These are phyloP conservation scores for Mucor sp. DNA, from an alignment of 371 early-diverging fungal species.

Conservation along the genomic window DNA sequence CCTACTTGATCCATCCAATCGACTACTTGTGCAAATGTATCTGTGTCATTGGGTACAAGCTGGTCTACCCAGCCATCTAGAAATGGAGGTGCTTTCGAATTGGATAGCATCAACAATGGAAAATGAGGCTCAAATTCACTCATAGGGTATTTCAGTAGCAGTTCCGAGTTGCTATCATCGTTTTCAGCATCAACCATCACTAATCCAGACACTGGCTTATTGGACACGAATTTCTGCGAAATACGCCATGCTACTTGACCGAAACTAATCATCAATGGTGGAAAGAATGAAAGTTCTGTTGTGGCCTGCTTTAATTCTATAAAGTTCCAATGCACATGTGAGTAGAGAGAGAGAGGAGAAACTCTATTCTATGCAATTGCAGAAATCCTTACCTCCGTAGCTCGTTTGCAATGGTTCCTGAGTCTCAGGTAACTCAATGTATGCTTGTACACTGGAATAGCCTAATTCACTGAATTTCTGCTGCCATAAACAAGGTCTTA, in stretches of 20 bases:
- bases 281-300: constrained; percentile 35
- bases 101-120: constrained; percentile 23
- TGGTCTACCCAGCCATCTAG: constrained; percentile 34
- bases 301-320: constrained; percentile 28
- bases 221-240: constrained; percentile 42
- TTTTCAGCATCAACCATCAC: constrained; percentile 15
- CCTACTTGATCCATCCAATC: constrained; percentile 38
- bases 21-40: constrained; percentile 11
- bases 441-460: constrained; percentile 15
- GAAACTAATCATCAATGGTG: constrained; percentile 40
- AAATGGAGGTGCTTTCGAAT: constrained; percentile 20
- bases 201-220: constrained; percentile 44
- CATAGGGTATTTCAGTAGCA: constrained; percentile 7
- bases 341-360: not conserved
- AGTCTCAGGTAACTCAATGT: constrained; percentile 6
- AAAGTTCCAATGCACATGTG: no score
- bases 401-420: constrained; percentile 16
- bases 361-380: not conserved
- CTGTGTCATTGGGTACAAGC: not conserved
- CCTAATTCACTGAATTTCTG: constrained; percentile 30
- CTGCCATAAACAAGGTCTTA: constrained; percentile 29
- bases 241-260: constrained; percentile 35
- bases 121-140: constrained; percentile 46
- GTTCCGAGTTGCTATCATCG: not conserved
- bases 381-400: constrained; percentile 27